Percentiles rank a stretch among this genome's conserved stretches.
Conservation (phyloP, 2,329 filamentous ascomycete species). For the Alternaria sp. region DNA sequence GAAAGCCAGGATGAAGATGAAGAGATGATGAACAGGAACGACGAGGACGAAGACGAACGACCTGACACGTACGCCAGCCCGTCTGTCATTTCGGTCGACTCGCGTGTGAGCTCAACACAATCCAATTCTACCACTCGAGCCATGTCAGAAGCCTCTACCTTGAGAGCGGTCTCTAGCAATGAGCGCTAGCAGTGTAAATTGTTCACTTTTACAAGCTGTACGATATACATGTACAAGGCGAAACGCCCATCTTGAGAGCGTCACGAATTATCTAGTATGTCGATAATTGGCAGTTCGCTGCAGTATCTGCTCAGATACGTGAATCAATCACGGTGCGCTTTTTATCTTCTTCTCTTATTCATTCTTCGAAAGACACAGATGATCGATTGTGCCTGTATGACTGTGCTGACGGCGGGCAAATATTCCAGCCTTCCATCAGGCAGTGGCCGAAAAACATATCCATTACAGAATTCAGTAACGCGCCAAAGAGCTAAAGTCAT, state of each 20-base stretch:
- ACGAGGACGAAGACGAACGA: constrained; percentile 19
- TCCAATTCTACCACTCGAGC: constrained; percentile 23
- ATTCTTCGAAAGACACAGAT: not conserved
- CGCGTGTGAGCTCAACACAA: constrained; percentile 25
- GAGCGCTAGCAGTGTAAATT: constrained; percentile 13
- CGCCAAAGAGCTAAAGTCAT: not conserved
- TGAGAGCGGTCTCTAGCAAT: constrained; percentile 40
- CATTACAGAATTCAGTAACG: not conserved
- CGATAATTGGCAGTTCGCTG: not conserved
- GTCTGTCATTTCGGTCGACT: constrained; percentile 35
- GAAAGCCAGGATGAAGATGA: constrained; percentile 26
- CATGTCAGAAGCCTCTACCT: constrained; percentile 30
- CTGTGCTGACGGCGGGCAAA: not conserved
- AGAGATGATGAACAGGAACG: constrained; percentile 20
- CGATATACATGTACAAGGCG: not conserved
- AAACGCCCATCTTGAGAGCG: not conserved
- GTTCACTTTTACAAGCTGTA: not conserved
- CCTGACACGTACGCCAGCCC: constrained; percentile 23
- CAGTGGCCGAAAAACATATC: not conserved
- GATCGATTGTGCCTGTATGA: not conserved
- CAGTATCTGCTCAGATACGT: not conserved
- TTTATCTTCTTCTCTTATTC: no score
- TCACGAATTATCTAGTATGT: no score
- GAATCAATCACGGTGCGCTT: not conserved
- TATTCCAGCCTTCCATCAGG: not conserved